Evolutionary conservation across 805 yeast species (phyloP).

Genomic region (Barnettozyma salicaria): DNA sequence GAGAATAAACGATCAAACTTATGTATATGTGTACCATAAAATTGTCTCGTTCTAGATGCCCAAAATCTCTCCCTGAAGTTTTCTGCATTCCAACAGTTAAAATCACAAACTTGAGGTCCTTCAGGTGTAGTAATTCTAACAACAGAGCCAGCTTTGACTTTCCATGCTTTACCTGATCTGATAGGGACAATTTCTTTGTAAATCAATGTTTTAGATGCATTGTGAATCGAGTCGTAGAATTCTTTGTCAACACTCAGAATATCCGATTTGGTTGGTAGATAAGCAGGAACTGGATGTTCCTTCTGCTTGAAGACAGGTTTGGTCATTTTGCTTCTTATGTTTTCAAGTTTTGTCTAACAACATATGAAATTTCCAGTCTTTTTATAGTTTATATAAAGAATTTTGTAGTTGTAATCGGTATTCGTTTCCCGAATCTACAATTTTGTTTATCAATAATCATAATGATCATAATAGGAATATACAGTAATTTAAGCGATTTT

Average conservation of each 20-base stretch:
- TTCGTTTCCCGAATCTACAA: too few relatives aligned
- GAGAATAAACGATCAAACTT: constrained; percentile 62
- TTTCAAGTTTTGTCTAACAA: background rate
- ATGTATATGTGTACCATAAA: constrained; percentile 57
- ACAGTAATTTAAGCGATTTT: too few relatives aligned
- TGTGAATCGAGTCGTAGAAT: constrained; percentile 41
- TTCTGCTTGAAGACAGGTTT: constrained; percentile 22
- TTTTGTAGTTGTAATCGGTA: too few relatives aligned
- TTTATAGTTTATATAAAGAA: background rate
- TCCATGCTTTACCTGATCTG: constrained; percentile 55
- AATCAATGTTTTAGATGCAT: constrained; percentile 35
- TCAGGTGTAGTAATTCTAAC: constrained; percentile 58
- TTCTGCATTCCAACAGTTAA: constrained; percentile 56
- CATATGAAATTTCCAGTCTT: background rate
- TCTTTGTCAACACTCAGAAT: constrained; percentile 45
- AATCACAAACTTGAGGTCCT: constrained; percentile 68
- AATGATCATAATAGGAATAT: too few relatives aligned
- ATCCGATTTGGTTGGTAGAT: constrained; percentile 49
- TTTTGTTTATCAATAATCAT: too few relatives aligned
- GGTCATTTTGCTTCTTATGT: background rate
- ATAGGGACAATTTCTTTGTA: constrained; percentile 42
- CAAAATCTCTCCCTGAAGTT: constrained; percentile 61
- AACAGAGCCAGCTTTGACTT: constrained; percentile 54
- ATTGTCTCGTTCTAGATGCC: constrained; percentile 65
- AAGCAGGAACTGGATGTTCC: constrained; percentile 45